A percentile compares a stretch with the other conserved stretches of the same genome.
Evolutionary conservation across 2,329 filamentous ascomycete species (phyloP).

Genomic region (Graphilbum sp.): DNA sequence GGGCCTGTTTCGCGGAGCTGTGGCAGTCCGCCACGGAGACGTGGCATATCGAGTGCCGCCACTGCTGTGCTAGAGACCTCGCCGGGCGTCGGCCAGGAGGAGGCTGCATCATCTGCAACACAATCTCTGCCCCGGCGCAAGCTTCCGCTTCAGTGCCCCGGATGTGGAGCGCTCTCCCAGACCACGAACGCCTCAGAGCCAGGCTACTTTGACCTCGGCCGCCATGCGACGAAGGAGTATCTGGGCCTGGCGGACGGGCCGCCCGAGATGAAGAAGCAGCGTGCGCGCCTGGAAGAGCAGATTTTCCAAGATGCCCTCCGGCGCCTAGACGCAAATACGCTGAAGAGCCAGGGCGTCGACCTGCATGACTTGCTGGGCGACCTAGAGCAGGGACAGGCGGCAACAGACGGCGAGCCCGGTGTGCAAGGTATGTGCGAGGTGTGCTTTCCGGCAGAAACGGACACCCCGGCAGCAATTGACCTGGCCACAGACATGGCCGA

Average conservation of each 20-base stretch:
- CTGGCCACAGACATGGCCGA: too few relatives aligned
- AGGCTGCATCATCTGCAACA: background rate
- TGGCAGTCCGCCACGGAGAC: too few relatives aligned
- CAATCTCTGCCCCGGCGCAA: background rate
- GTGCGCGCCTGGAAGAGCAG: slow-evolving; percentile 22
- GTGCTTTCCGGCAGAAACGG: too few relatives aligned
- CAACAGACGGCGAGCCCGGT: slow-evolving; percentile 1
- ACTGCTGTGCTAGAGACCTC: too few relatives aligned
- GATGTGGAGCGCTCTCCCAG: slow-evolving; percentile 50
- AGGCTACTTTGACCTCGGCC: slow-evolving; percentile 39
- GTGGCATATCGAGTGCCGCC: too few relatives aligned
- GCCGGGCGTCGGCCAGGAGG: too few relatives aligned
- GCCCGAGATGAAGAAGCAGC: slow-evolving; percentile 1
- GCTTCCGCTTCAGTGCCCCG: slow-evolving; percentile 42
- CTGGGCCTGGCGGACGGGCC: slow-evolving; percentile 18
- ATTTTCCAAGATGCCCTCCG: slow-evolving; percentile 30
- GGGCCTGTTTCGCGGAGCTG: too few relatives aligned
- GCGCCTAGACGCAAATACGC: slow-evolving; percentile 21
- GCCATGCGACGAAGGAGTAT: slow-evolving; percentile 35
- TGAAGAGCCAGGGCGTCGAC: slow-evolving; percentile 26
- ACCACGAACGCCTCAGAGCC: slow-evolving; percentile 31
- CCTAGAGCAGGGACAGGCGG: too few relatives aligned
- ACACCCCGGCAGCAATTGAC: too few relatives aligned
- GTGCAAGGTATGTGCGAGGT: too few relatives aligned
- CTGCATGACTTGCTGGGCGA: slow-evolving; percentile 17